Conservation (phyloP, 192 early-diverging fungal species). For the Mortierella alpina region DNA sequence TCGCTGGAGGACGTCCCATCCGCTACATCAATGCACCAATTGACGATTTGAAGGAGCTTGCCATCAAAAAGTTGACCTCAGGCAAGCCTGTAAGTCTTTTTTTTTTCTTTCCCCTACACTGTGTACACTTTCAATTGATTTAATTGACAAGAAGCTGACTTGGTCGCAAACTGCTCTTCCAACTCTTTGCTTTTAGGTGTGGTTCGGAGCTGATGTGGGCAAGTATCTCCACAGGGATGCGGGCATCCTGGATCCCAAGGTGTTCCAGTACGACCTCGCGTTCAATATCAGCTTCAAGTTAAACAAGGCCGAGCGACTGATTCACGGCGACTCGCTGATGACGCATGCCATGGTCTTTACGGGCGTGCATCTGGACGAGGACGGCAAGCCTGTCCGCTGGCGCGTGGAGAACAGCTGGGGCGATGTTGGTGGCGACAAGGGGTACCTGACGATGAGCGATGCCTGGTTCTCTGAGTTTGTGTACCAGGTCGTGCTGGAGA, state of each 20-base stretch:
- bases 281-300: conserved; percentile 70
- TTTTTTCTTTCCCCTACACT: neutral
- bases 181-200: conserved; percentile 53
- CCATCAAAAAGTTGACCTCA: conserved; percentile 66
- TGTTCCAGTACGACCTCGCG: conserved; percentile 73
- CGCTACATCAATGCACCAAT: conserved; percentile 75
- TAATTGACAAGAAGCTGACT: neutral
- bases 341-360: conserved; percentile 87
- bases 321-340: conserved; percentile 80
- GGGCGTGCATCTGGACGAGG: conserved; percentile 75
- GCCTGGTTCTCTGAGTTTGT: conserved; percentile 83
- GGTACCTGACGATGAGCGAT: conserved; percentile 83
- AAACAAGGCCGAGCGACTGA: conserved; percentile 75
- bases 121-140: no score
- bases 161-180: neutral
- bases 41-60: conserved; percentile 67
- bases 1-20: conserved; percentile 71
- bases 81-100: conserved; percentile 62
- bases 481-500: conserved; percentile 84
- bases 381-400: conserved; percentile 76
- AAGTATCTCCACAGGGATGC: conserved; percentile 65
- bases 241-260: conserved; percentile 71
- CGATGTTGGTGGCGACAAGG: conserved; percentile 72
- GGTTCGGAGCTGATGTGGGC: conserved; percentile 84
- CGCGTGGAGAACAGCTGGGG: conserved; percentile 83